Evolutionary conservation across 1,284 basidiomycete species (phyloP).

Genomic region (Boletus nobilissimus): DNA sequence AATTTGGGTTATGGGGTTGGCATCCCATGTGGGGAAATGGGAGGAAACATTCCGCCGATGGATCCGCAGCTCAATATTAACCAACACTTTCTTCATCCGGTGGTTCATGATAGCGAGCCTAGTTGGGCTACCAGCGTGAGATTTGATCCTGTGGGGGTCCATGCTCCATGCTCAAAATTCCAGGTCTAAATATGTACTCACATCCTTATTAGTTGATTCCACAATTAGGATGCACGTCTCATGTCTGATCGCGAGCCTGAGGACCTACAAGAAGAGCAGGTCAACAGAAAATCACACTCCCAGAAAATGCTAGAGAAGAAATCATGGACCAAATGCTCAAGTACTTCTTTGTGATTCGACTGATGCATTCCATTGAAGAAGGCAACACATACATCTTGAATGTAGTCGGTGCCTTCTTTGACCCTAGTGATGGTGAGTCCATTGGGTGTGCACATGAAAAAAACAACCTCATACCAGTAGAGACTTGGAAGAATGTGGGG

Average conservation of each 20-base stretch:
- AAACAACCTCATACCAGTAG: neutral
- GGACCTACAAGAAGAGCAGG: neutral
- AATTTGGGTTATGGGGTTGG: neutral
- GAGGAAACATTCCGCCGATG: neutral
- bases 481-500: neutral
- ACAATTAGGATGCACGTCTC: neutral
- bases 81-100: neutral
- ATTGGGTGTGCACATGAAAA: neutral
- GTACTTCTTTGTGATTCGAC: neutral
- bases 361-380: neutral
- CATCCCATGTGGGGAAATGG: neutral
- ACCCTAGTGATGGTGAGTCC: neutral
- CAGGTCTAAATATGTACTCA: neutral
- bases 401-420: neutral
- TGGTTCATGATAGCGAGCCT: neutral
- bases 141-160: neutral
- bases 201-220: neutral
- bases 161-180: neutral
- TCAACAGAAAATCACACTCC: neutral
- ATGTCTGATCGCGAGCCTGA: neutral
- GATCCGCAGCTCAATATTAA: neutral
- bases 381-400: neutral
- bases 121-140: neutral
- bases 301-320: neutral
- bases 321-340: neutral